Evolutionary conservation across 2,329 filamentous ascomycete genomes (phyloP).

Genomic region (Pseudogymnoascus pannorum): DNA sequence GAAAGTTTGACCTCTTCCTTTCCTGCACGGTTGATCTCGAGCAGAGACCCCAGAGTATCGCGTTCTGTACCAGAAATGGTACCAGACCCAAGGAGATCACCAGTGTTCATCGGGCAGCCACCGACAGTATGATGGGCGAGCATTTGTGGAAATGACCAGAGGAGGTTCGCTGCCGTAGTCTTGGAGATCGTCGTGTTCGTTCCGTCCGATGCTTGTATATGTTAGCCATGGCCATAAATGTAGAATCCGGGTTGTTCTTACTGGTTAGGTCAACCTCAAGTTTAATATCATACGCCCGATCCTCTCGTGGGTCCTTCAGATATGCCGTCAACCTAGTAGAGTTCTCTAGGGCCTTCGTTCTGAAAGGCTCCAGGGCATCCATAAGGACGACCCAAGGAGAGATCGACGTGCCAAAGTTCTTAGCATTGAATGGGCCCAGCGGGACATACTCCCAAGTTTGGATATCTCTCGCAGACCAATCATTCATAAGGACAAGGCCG

Average conservation of each 20-base stretch:
- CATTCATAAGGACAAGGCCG: conserved; percentile 75
- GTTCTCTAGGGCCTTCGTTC: conserved; percentile 46
- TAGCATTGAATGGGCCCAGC: conserved; percentile 72
- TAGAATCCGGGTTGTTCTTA: conserved; percentile 28
- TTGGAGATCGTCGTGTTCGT: conserved; percentile 49
- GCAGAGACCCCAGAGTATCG: conserved; percentile 57
- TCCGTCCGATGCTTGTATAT: conserved; percentile 32
- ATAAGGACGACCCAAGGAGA: conserved; percentile 72
- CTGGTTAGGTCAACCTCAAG: conserved; percentile 58
- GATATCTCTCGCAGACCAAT: conserved; percentile 79
- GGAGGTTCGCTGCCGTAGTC: conserved; percentile 57
- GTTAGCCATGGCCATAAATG: not conserved
- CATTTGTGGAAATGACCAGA: conserved; percentile 84
- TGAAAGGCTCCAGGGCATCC: conserved; percentile 67
- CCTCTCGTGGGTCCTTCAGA: conserved; percentile 50
- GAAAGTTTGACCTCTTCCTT: conserved; percentile 55
- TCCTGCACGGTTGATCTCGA: conserved; percentile 66
- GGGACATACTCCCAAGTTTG: conserved; percentile 82
- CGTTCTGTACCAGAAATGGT: conserved; percentile 62
- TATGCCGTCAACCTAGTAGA: conserved; percentile 52
- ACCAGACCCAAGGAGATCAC: conserved; percentile 70
- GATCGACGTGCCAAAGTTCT: conserved; percentile 76
- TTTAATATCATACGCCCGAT: conserved; percentile 61
- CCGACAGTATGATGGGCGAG: conserved; percentile 70
- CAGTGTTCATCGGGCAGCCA: conserved; percentile 65